Conservation (phyloP, 2,329 filamentous ascomycete species). For the Pyricularia sp. region DNA sequence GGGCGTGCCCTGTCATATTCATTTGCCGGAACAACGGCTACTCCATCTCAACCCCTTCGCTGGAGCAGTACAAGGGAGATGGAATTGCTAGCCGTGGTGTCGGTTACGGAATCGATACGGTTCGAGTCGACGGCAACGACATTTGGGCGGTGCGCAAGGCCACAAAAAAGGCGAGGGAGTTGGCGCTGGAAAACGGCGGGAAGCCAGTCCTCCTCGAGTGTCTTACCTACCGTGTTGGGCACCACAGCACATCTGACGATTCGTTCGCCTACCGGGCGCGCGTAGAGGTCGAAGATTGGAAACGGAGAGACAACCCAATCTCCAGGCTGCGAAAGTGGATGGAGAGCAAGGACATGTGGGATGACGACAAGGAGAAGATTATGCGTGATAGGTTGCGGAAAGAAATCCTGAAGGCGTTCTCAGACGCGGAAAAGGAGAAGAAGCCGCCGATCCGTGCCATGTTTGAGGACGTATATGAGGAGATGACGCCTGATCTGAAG, state of each 20-base stretch:
- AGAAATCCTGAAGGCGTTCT: constrained; percentile 72
- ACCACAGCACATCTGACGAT: constrained; percentile 95
- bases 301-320: constrained; percentile 29
- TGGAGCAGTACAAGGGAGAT: constrained; percentile 72
- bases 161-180: constrained; percentile 55
- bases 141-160: constrained; percentile 65
- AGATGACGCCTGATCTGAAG: constrained; percentile 48
- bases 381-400: constrained; percentile 19
- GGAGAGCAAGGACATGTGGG: constrained; percentile 71
- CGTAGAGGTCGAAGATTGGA: constrained; percentile 87
- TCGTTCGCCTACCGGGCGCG: constrained; percentile 90
- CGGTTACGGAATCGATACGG: constrained; percentile 74
- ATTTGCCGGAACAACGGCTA: constrained; percentile 77
- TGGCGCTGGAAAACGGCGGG: constrained; percentile 70
- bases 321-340: constrained; percentile 50
- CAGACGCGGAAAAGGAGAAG: constrained; percentile 69
- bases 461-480: constrained; percentile 85
- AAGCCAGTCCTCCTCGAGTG: constrained; percentile 80
- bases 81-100: constrained; percentile 66
- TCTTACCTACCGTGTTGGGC: constrained; percentile 92
- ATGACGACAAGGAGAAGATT: constrained; percentile 63
- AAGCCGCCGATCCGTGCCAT: constrained; percentile 58
- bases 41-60: constrained; percentile 64
- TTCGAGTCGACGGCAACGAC: constrained; percentile 72
- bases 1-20: constrained; percentile 63